phyloP scores from a whole-genome alignment of 257 asterid genomes.

The Handroanthus guayacan region DNA sequence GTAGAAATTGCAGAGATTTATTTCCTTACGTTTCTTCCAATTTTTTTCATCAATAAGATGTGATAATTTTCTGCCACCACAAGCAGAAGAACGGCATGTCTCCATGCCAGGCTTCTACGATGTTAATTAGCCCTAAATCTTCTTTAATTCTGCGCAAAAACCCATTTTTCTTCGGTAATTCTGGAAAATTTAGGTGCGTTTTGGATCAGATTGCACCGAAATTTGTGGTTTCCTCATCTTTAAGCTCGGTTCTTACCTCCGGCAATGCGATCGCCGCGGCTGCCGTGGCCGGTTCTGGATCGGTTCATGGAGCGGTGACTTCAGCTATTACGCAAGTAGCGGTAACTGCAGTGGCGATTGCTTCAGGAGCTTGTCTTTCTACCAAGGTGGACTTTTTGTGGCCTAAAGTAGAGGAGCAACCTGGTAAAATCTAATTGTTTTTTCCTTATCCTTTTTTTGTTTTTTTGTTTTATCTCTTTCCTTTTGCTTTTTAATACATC shows the following conservation, averaged over 20 bases:
- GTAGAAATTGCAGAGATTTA: neutral
- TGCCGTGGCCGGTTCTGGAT: constrained; percentile 74
- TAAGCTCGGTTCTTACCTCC: constrained; percentile 66
- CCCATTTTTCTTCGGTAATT: constrained; percentile 41
- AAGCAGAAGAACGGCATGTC: constrained; percentile 41
- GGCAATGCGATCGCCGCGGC: constrained; percentile 81
- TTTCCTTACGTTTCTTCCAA: neutral
- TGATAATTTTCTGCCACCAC: neutral
- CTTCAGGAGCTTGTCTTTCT: constrained; percentile 98
- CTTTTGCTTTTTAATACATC: neutral
- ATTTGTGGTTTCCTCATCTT: constrained; percentile 61
- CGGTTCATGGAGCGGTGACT: constrained; percentile 87
- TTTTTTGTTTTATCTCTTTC: neutral
- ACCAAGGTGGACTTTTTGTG: constrained; percentile 94
- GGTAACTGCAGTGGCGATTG: constrained; percentile 93
- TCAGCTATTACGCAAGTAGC: constrained; percentile 95
- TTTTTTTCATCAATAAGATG: neutral
- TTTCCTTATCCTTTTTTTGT: neutral
- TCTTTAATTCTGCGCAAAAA: constrained; percentile 49
- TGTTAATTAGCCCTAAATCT: constrained; percentile 52
- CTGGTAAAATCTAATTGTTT: constrained; percentile 49
- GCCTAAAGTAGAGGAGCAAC: constrained; percentile 89
- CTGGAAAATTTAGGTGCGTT: constrained; percentile 55
- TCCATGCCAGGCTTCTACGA: constrained; percentile 56
- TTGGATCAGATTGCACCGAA: constrained; percentile 50